Conservation (phyloP, 176 grass and related monocot species). For the Typha latifolia region DNA sequence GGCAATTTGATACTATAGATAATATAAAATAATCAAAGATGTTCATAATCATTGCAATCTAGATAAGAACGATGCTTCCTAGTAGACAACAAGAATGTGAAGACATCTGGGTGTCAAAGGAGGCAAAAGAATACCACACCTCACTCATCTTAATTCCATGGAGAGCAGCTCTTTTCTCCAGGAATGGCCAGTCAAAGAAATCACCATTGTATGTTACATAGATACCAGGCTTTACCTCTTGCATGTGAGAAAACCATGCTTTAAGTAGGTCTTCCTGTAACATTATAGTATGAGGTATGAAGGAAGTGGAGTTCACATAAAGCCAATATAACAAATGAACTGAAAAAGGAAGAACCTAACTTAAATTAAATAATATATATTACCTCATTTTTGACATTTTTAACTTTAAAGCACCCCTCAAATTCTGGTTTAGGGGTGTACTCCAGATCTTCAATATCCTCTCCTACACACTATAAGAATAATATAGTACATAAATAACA, state of each 20-base stretch:
- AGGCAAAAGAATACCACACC: conserved; percentile 27
- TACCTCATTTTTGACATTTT: conserved; percentile 87
- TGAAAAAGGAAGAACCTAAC: neutral
- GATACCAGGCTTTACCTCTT: conserved; percentile 96
- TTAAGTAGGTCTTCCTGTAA: conserved; percentile 72
- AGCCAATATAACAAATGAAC: neutral
- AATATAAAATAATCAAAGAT: neutral
- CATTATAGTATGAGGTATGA: conserved; percentile 16
- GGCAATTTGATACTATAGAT: neutral
- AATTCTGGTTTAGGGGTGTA: conserved; percentile 98
- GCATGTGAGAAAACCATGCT: conserved; percentile 95
- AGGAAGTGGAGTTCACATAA: neutral
- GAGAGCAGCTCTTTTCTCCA: conserved; percentile 91
- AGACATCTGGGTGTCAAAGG: neutral
- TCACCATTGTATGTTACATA: conserved; percentile 99
- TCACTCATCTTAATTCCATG: conserved; percentile 88
- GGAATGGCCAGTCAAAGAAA: conserved; percentile 98
- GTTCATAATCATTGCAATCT: neutral
- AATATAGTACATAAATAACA: conserved; percentile 17
- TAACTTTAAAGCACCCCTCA: conserved; percentile 83
- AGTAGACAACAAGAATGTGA: conserved; percentile 4
- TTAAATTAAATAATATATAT: neutral
- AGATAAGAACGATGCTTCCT: neutral
- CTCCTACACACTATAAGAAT: conserved; percentile 74
- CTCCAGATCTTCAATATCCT: conserved; percentile 98